Evolutionary conservation across 2,329 filamentous ascomycete species (phyloP), one percentile per base, ranked within the genome.

Genomic region (Cytospora mali): DNA sequence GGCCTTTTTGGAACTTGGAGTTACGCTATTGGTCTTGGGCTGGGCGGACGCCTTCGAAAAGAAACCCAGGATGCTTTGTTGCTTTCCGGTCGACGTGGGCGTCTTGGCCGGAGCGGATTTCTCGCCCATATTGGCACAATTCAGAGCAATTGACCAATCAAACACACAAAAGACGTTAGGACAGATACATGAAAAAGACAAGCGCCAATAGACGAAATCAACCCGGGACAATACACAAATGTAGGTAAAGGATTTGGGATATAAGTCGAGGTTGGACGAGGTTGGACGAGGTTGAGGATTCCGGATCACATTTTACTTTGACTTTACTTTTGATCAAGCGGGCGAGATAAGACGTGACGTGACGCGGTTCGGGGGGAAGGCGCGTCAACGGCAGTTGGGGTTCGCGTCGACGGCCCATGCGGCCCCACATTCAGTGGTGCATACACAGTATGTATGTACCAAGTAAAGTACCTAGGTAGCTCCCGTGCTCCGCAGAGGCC

Each of bases 41-140:
- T 72, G 67, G 57, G 69, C 68, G 49, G 77, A 67, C 65, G 81
- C 76, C 73, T 90, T 92, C 68, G 88, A 83, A 71, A 94, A 94
- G 81, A 95, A 95, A 50, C 90, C 89, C 39, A 92, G 79, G 64
- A 95, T 92, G 58, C 88, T 91, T 73, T 91, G 88, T 70, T 85
- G 87, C 71, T 87, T 87, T 66, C 75, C 75, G 6, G 78, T 75
- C 23, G 83, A 83, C 27, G 72, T 66, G 6, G 72, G 65, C 25
- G 74, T 70, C 67, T 70, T 75, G 39, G 75, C 72, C 29, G 77
- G 75, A 33, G 76, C 77, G 14, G 61, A 33, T 61, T 58, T 63
- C 31, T 65, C 61, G 27, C 52, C 64, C 64, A 65, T 65, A 33
- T 33, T 65, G 35, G 50, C 9, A 18, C 35, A 42, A n/a, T 25